Conservation (phyloP, 768 basidiomycete species). For the Psilocybe subaeruginosa region DNA sequence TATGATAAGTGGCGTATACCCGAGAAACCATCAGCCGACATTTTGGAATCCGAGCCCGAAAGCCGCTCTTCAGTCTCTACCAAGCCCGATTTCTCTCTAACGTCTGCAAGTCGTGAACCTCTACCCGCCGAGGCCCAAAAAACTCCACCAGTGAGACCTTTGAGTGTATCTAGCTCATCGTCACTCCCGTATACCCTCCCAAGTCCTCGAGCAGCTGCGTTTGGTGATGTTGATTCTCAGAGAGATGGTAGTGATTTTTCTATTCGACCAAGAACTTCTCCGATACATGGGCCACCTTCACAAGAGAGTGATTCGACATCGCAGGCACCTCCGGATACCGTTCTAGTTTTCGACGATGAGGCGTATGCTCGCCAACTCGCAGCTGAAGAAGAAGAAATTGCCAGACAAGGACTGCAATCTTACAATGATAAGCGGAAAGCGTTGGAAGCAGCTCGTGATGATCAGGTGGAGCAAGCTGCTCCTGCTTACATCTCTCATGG, state of each 20-base stretch:
- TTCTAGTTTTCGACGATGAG: constrained; percentile 43
- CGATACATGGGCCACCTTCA: not conserved
- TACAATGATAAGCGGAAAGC: constrained; percentile 16
- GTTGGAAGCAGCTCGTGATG: constrained; percentile 2
- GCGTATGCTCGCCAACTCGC: constrained; percentile 44
- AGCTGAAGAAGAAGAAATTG: constrained; percentile 39
- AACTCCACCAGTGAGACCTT: constrained; percentile 2
- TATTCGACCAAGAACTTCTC: not conserved
- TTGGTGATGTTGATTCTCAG: not conserved
- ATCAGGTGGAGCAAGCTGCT: not conserved
- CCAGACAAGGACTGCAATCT: constrained; percentile 16
- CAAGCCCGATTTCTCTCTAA: not conserved
- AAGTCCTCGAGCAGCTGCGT: constrained; percentile 3
- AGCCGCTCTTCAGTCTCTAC: not conserved
- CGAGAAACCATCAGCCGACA: not conserved
- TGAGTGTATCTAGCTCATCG: constrained; percentile 21
- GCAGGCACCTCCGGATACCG: constrained; percentile 1
- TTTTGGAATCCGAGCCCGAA: not conserved
- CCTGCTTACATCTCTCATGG: not conserved
- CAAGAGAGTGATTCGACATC: not conserved
- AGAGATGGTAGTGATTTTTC: not conserved
- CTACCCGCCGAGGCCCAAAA: not conserved
- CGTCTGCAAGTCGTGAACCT: not conserved
- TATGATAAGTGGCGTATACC: constrained; percentile 25
- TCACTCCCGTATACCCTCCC: constrained; percentile 21